Base-by-base conservation (phyloP, 805 yeast species). In the Candida rishiriensis region DNA sequence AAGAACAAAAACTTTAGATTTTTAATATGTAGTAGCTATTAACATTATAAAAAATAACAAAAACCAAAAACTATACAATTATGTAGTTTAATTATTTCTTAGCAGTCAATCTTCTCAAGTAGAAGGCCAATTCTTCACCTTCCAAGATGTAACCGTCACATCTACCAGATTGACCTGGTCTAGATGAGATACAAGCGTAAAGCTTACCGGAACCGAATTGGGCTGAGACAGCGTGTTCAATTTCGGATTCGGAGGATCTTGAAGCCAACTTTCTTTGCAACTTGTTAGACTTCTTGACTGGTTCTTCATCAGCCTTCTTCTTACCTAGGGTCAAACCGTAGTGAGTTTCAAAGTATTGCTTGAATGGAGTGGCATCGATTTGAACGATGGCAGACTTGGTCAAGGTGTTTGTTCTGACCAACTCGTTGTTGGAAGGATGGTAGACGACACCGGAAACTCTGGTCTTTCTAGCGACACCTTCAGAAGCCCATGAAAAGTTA, bases 141-240 rank as follows among this genome's bases (percentile, higher is more conserved):
- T 93, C 99, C 75, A 93, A 87, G 79, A 93, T 85, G 95, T 93
- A 93, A 79, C 99, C 99, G 75, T 93, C 99, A 79, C 89, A 85
- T 82, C 99, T 95, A 78, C 99, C 99, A 62, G 96, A 86, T 84
- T 93, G 99, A 77, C 99, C 99, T 75, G 99, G 99, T 84, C 99
- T 89, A 49, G 99, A 93, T 61, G 99, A 89, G 72, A 93, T 88
- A 74, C 80, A 81, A 75, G 99, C 99, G 83, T 93, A 93, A 69
- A 93, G 85, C 79, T 91, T 90, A 83, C 99, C 99, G 65, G 98
- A 89, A 75, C 85, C 84, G 86, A 93, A 93, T 82, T 93, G 99
- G 68, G 91, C 70, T 70, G 88, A 91, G 64, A 93, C 91, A 66
- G 96, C 83, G 58, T 79, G 72, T 78, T 90, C 97, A 66, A 89